Evolutionary conservation across 2,329 filamentous ascomycete genomes (phyloP).

Genomic region (Aspergillus glaucus): DNA sequence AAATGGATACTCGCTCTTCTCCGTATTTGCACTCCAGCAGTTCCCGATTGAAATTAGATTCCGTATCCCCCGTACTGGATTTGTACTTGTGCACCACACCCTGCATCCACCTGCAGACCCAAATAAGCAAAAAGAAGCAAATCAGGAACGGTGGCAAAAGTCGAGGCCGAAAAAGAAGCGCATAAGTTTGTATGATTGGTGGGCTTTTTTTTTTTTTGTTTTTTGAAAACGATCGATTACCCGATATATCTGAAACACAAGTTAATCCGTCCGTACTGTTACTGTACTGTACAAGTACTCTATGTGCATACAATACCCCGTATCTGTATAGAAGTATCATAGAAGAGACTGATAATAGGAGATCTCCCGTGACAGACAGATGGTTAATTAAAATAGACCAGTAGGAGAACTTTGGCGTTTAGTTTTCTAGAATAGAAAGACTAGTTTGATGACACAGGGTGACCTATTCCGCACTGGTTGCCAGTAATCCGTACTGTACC

Average conservation of each 20-base stretch:
- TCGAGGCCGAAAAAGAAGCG: neutral
- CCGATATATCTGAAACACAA: conserved; percentile 1
- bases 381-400: neutral
- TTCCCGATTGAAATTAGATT: no score
- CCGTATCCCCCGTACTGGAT: neutral
- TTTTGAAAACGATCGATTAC: neutral
- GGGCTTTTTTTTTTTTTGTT: neutral
- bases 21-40: no score
- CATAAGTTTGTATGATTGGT: neutral
- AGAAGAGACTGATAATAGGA: neutral
- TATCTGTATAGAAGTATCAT: neutral
- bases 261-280: neutral
- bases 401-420: neutral
- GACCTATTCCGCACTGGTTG: neutral
- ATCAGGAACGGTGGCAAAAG: no score
- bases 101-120: no score
- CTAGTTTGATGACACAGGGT: neutral
- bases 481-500: neutral
- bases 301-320: neutral
- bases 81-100: neutral
- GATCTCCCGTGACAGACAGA: neutral
- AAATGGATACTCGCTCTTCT: no score
- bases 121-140: no score
- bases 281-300: neutral
- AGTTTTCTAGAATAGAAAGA: neutral